Base-by-base conservation (phyloP, 2,329 filamentous ascomycete genomes). In the Zelopaecilomyces penicillatus region DNA sequence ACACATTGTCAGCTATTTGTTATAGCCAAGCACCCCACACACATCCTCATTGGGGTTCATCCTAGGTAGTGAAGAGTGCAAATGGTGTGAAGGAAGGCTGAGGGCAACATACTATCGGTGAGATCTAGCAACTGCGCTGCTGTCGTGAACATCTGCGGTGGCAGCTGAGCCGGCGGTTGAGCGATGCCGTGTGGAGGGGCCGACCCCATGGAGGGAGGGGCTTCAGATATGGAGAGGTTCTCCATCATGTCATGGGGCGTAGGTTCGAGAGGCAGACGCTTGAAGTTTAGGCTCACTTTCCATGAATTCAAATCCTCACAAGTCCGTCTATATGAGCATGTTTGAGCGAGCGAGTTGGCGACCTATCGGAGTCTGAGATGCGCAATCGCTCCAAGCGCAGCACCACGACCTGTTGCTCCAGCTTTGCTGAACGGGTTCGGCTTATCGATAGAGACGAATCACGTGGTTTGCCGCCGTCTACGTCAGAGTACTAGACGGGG, bases 91-190 rank as follows among this genome's bases (percentile, higher is more conserved):
- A 19, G 19, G 19, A 19, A 19, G 19, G 19, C 19, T 19, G 19
- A 19, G 40, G 45, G 48, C 42, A 39, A 59, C 86, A 73, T 80
- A 97, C 91, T 98, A 71, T 98, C 93, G 57, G 93, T 97, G 59
- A 98, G 76, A 64, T 98, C 93, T 47, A 98, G 73, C 47, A 98
- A 74, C 71, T 97, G 93, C 44, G 93, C 90, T 30, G 93, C 93
- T 30, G 93, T 98, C 12, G 93, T 95, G 70, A 98, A 98, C 85
- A 97, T 96, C 72, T 98, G 91, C 48, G 90, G 90, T 10, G 87
- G 87, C 34, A 91, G 71, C 66, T 87, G 85, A 51, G 74, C 67
- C 39, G 72, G 69, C 44, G 70, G 65, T 41, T 79, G 76, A 30
- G 67, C 69, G 27, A 47, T 45, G 52, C 57, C 31, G 34, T 43